Evolutionary conservation across 345 rosid genomes (phyloP).

Genomic region (Carallia pectinifolia): DNA sequence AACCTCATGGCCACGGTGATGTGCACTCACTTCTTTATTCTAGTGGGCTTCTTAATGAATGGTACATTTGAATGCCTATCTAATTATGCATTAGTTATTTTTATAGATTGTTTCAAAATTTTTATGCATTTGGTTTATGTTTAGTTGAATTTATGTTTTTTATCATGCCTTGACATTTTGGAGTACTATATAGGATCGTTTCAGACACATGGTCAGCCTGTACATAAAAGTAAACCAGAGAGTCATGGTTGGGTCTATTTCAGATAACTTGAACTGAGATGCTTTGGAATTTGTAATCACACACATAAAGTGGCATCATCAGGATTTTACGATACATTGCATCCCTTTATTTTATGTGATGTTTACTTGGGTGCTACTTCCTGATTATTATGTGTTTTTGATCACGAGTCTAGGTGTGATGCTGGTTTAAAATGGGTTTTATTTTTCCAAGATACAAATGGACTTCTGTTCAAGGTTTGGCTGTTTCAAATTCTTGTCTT

Average conservation of each 20-base stretch:
- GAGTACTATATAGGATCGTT: neutral
- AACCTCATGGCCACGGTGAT: conserved; percentile 99
- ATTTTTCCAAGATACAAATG: conserved; percentile 98
- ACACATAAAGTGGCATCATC: neutral
- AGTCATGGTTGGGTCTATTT: neutral
- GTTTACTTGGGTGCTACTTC: neutral
- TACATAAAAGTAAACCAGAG: neutral
- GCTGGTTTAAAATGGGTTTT: conserved; percentile 83
- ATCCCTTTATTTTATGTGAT: neutral
- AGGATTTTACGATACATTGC: neutral
- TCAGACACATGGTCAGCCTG: neutral
- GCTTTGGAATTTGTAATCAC: neutral
- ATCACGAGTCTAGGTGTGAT: conserved; percentile 53
- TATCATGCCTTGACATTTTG: neutral
- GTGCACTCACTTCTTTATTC: conserved; percentile 90
- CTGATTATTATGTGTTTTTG: neutral
- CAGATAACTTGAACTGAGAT: neutral
- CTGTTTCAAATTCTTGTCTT: conserved; percentile 13
- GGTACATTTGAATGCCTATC: conserved; percentile 41
- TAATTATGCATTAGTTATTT: conserved; percentile 13
- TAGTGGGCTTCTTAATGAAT: conserved; percentile 70
- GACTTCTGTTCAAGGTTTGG: conserved; percentile 89
- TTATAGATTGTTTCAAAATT: neutral
- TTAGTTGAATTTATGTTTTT: neutral
- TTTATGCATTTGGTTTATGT: conserved; percentile 5